phyloP scores from a whole-genome alignment of 2,329 filamentous ascomycete genomes.

The Diplodia corticola region DNA sequence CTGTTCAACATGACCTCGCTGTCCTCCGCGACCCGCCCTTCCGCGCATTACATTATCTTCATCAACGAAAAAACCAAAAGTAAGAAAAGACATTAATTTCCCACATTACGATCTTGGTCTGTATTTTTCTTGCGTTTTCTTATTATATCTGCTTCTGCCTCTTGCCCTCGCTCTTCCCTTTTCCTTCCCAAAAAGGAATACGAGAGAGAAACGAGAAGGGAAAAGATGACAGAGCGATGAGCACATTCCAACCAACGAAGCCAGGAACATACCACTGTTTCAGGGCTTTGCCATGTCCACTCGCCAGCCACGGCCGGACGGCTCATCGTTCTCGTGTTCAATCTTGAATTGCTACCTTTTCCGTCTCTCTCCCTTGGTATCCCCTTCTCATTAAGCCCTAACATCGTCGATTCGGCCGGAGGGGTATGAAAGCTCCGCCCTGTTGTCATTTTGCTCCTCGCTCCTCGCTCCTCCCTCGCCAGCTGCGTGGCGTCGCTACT shows the following conservation, averaged over 20 bases:
- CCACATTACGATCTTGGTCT: conserved; percentile 15
- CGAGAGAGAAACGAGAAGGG: neutral
- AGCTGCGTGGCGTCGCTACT: conserved; percentile 11
- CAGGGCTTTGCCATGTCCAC: neutral
- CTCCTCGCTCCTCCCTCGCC: conserved; percentile 19
- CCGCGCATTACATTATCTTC: neutral
- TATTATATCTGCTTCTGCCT: conserved; percentile 5
- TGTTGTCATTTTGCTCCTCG: conserved; percentile 6
- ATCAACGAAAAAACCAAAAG: neutral
- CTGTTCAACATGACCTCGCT: neutral
- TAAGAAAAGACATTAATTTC: neutral
- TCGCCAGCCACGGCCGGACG: neutral
- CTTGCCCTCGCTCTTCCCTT: neutral
- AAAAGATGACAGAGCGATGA: neutral
- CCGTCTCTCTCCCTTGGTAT: neutral
- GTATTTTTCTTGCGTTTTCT: neutral
- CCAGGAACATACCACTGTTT: conserved; percentile 17
- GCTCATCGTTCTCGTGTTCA: neutral
- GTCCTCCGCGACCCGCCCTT: neutral
- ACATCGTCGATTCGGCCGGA: neutral
- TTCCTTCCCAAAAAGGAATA: neutral
- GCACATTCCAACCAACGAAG: neutral
- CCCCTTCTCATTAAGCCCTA: neutral
- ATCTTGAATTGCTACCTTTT: neutral
- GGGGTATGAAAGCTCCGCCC: conserved; percentile 1